Evolutionary conservation across 768 basidiomycete species (phyloP), one percentile per base, ranked within the genome.

Genomic region (Mrakia gelida): DNA sequence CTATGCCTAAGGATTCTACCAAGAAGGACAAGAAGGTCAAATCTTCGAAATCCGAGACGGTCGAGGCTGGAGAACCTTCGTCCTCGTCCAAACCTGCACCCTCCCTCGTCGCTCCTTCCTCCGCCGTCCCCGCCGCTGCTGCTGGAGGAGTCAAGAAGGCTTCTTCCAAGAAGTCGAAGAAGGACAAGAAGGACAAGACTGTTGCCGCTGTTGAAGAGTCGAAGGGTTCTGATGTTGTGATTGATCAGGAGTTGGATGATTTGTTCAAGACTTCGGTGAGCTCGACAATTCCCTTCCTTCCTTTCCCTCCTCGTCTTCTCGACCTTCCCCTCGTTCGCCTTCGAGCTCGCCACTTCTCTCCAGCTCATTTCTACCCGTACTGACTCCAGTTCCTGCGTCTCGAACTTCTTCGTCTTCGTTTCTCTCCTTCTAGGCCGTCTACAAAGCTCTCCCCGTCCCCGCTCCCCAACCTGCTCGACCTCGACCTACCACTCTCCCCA

Each of bases 261-360:
- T 43, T 79, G 56, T 79, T 79, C 74, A 79, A 79, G 70, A 71
- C 78, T 56, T 49, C 68, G 3, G 78, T 79, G n/a, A 59, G 78
- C 68, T 43, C 16, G 7, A 28, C 45, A 9, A 54, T 62, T 15
- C 30, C 26, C 26, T 16, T 18, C 52, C 61, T 34, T 75, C n/a
- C 41, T 38, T 76, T 7, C 52, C 34, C 63, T 38, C 28, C n/a
- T 62, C 16, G 21, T 23, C 56, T 28, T n/a, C 16, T n/a, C 38
- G 16, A 49, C 11, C 73, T 63, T 43, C 6, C 59, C 34, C 59
- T 26, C 11, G 45, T 23, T 59, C 73, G 38, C 15, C 61, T 6
- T 30, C 32, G 21, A 45, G 28, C 62, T 43, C 65, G 15, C 43
- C 23, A 38, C 45, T 6, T 18, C 30, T 11, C 62, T 45, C 45